Evolutionary conservation across 1,284 basidiomycete genomes (phyloP), one percentile per base, ranked within the genome.

Genomic region (Trichosporon coremiiforme): DNA sequence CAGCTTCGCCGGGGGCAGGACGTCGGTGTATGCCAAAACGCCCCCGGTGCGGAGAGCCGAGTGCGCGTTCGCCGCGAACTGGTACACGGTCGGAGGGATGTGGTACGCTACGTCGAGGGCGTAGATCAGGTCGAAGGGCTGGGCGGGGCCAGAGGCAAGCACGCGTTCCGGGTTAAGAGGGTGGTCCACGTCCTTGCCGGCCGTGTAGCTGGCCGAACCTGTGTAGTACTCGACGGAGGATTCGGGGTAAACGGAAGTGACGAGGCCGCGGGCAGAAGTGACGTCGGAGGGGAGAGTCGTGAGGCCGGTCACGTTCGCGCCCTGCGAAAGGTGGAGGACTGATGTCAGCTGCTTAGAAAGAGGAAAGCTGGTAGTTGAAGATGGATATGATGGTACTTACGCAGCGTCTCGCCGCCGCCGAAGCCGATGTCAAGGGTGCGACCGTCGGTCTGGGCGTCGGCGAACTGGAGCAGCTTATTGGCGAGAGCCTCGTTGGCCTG

Each of bases 91-190:
- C 0, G 88, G 87, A 8, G 85, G 77, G 78, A 90, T 90, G 78
- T 91, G 90, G 77, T 90, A 91, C 2, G 89, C 89, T 70, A 89
- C 90, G 77, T 92, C 90, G 33, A 91, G 84, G 5, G 89, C 77
- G 74, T 82, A 80, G 45, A 84, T 76, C 47, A 82, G 76, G 72
- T 82, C 79, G 75, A 80, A 84, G 17, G 74, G 74, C 15, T 80
- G 65, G 7, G 57, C 13, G 22, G 50, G 20, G 31, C 15, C 50
- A 25, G 63, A 33, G 55, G 7, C 8, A 2, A n/a, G 55, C 4
- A 35, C 36, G 10, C 63, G 72, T 78, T 80, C 79, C 1, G 77
- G 78, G 70, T 82, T 77, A 35, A 81, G 70, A 6, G 80, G 80
- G 74, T 82, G 80, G 9, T 72, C 71, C 1, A 77, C 41, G 64